Evolutionary conservation across 768 basidiomycete genomes (phyloP), one percentile per base, ranked within the genome.

Genomic region (Suillus luteus): DNA sequence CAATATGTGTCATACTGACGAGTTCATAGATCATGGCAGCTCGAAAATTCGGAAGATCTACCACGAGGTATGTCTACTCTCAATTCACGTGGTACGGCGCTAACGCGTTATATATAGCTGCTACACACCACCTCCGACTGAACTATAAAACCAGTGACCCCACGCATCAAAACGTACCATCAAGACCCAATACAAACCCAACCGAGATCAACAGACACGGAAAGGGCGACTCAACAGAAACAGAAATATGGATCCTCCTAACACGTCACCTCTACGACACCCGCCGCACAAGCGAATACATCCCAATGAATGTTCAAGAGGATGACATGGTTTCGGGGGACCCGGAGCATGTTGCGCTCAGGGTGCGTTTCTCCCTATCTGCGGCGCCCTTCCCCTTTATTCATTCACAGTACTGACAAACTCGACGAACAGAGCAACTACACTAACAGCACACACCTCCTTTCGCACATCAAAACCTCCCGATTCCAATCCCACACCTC

Each of bases 171-270:
- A 11, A 67, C 35, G 63, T 60, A 8, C 9, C 70, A 38, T 67
- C 51, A 51, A 63, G 68, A 22, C 11, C 5, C 12, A 65, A 70
- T 22, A 65, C 41, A 51, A 15, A 51, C 24, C 14, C 22, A 24
- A 74, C 54, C n/a, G n/a, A n/a, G n/a, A 24, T 3, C 14, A 3
- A 49, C 24, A 14, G 8, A 22, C 14, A 49, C 22, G 48, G 48
- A 24, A 49, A 49, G 48, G 48, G 31, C 2, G 31, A 44, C 44
- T 46, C 44, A 1, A 5, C 44, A 22, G 44, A 49, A 27, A 27
- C 49, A 27, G 88, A 92, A 51, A 80, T 97, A 7, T 96, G 91
- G 92, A 69, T 96, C 9, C 82, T 95, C 1, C 81, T 98, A 2
- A 90, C 89, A 0, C 85, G 93, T 35, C 96, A 99, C 72, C 72